Evolutionary conservation across 768 basidiomycete species (phyloP), one percentile per base, ranked within the genome.

Genomic region (Rhodosporidiobolus sp.): DNA sequence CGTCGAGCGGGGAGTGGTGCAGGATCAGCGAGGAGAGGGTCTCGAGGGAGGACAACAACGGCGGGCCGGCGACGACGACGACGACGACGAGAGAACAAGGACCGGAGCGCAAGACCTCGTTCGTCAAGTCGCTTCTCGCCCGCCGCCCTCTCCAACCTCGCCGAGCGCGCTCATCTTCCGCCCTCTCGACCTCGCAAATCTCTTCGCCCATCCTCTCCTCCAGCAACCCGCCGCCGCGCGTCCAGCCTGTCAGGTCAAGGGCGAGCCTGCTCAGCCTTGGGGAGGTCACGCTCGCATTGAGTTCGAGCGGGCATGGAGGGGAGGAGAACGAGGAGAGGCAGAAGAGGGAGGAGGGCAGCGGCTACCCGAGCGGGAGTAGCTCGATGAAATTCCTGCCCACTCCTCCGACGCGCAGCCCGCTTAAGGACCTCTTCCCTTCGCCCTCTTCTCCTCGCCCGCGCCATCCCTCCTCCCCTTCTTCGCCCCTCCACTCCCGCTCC

Each of bases 171-270:
- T 59, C 69, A 10, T 54, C 69, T 26, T 4, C n/a, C 38, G n/a
- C 28, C 5, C 43, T 70, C n/a, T 54, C 46, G 14, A 32, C 28
- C 30, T 1, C 53, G 3, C 24, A 38, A 32, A 70, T 74, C 62
- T 74, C 73, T 26, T n/a, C 54, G 20, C 73, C 69, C 9, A 59
- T 74, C 12, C 34, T 66, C 35, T n/a, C 45, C n/a, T 46, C 52
- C 3, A 28, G 38, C 6, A 6, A 24, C 20, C 10, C 28, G 28
- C 63, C 62, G 16, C 72, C 72, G 7, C 52, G 58, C 16, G 14
- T 57, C n/a, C 54, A 30, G 5, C 65, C 73, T 0, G 7, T 65
- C 5, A 22, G 28, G 2, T 19, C 64, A 3, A 26, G 60, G 5
- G 68, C 61, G 0, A 45, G 38, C 14, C 38, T 43, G 38, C 7